Evolutionary conservation across 371 early-diverging fungal genomes (phyloP).

Genomic region (Batrachochytrium dendrobatidis): DNA sequence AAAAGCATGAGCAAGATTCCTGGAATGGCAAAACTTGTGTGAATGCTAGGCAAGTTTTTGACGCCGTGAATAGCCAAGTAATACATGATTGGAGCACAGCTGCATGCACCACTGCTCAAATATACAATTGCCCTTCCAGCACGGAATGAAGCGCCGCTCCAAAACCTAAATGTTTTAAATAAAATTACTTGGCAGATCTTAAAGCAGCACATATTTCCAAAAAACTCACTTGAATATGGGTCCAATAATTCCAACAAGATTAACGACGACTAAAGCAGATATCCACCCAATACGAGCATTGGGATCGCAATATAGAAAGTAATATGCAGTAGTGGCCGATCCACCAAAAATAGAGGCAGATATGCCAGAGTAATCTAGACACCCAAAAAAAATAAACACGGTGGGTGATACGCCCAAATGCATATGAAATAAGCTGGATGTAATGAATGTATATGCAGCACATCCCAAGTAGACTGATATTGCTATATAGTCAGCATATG

Average conservation of each 20-base stretch:
- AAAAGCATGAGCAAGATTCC: slow-evolving; percentile 6
- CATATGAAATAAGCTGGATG: slow-evolving; percentile 18
- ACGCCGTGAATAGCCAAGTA: slow-evolving; percentile 6
- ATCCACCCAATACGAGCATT: slow-evolving; percentile 9
- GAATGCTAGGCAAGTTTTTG: slow-evolving; percentile 5
- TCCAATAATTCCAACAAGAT: slow-evolving; percentile 23
- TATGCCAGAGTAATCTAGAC: slow-evolving; percentile 28
- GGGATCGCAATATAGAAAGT: slow-evolving; percentile 14
- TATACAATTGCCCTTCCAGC: slow-evolving; percentile 8
- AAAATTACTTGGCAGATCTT: background rate
- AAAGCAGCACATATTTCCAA: background rate
- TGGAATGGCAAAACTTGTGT: slow-evolving; percentile 7
- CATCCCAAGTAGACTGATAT: slow-evolving; percentile 6
- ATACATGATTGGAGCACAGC: slow-evolving; percentile 3
- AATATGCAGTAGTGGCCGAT: slow-evolving; percentile 10
- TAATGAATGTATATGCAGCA: slow-evolving; percentile 14
- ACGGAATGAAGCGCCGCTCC: slow-evolving; percentile 7
- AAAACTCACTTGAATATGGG: slow-evolving; percentile 14
- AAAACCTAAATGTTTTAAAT: slow-evolving; percentile 7
- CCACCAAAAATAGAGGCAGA: slow-evolving; percentile 22
- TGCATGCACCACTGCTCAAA: slow-evolving; percentile 6
- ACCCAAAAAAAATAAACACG: slow-evolving; percentile 18
- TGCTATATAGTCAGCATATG: slow-evolving; percentile 11
- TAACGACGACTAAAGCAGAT: slow-evolving; percentile 9
- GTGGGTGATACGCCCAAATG: slow-evolving; percentile 18